Conservation (phyloP, 2,329 filamentous ascomycete genomes). For the Colletotrichum spinosum region DNA sequence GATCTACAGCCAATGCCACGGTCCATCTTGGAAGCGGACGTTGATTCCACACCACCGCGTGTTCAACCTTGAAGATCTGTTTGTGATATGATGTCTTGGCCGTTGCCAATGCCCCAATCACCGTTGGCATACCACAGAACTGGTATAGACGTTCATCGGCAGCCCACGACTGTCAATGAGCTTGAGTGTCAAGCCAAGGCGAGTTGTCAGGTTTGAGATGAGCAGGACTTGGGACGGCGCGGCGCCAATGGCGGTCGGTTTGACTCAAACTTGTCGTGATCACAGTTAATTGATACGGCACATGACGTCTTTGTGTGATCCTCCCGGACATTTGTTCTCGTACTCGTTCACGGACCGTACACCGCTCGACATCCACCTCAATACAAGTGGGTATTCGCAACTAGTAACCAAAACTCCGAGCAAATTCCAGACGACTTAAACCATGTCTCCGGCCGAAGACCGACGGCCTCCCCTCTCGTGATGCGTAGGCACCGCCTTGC, state of each 20-base stretch:
- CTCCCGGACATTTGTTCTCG: not conserved
- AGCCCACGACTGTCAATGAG: not conserved
- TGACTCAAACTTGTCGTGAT: conserved; percentile 2
- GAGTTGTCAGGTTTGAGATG: not conserved
- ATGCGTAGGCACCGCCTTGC: conserved; percentile 24
- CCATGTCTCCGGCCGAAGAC: conserved; percentile 14
- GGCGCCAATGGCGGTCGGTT: not conserved
- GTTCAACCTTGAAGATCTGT: too few species aligned
- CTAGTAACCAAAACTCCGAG: not conserved
- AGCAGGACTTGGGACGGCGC: not conserved
- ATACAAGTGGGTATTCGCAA: not conserved
- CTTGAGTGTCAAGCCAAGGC: conserved; percentile 18
- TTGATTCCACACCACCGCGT: too few species aligned
- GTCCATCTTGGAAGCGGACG: too few species aligned
- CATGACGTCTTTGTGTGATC: too few species aligned
- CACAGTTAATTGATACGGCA: not conserved
- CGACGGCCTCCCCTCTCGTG: conserved; percentile 8
- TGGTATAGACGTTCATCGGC: too few species aligned
- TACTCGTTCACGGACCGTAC: not conserved
- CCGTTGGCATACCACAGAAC: too few species aligned
- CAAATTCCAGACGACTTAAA: not conserved
- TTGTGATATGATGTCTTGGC: too few species aligned
- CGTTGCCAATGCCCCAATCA: too few species aligned
- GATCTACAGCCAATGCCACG: not conserved
- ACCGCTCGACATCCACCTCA: not conserved